Percentiles rank a stretch among this genome's conserved stretches.
Evolutionary conservation across 495 filamentous ascomycete genomes (phyloP).

Genomic region (Eremomyces bilateralis): DNA sequence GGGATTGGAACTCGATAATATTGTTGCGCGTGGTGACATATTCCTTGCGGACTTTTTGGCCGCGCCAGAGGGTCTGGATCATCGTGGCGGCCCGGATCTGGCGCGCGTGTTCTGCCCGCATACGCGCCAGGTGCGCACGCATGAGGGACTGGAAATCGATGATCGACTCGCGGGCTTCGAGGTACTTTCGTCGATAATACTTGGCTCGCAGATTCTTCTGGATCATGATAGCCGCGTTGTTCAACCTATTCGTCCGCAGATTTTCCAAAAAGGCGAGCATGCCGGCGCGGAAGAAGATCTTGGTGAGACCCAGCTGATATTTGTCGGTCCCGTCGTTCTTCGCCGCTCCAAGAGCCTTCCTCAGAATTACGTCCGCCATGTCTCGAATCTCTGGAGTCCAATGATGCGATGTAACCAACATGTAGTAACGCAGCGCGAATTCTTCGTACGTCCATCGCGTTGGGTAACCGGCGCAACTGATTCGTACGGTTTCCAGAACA

Average conservation of each 20-base stretch:
- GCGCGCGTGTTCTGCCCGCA: conserved; percentile 58
- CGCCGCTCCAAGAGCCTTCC: conserved; percentile 59
- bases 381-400: conserved; percentile 88
- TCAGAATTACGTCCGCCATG: conserved; percentile 83
- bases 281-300: conserved; percentile 97
- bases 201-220: conserved; percentile 95
- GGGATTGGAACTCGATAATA: conserved; percentile 66
- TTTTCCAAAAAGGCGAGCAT: conserved; percentile 98
- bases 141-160: conserved; percentile 53
- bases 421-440: conserved; percentile 94
- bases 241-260: conserved; percentile 67
- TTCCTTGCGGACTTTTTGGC: conserved; percentile 58
- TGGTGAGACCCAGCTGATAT: conserved; percentile 89
- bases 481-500: conserved; percentile 95
- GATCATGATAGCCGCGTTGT: conserved; percentile 92
- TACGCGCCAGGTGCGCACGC: conserved; percentile 54
- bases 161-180: conserved; percentile 67
- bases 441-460: conserved; percentile 99
- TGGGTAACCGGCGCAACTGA: conserved; percentile 93
- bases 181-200: conserved; percentile 81
- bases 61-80: conserved; percentile 89
- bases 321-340: conserved; percentile 71
- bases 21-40: conserved; percentile 60
- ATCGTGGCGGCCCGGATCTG: conserved; percentile 71
- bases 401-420: conserved; percentile 74